Evolutionary conservation across 371 early-diverging fungal species (phyloP).

Genomic region (Mucor saturninus): DNA sequence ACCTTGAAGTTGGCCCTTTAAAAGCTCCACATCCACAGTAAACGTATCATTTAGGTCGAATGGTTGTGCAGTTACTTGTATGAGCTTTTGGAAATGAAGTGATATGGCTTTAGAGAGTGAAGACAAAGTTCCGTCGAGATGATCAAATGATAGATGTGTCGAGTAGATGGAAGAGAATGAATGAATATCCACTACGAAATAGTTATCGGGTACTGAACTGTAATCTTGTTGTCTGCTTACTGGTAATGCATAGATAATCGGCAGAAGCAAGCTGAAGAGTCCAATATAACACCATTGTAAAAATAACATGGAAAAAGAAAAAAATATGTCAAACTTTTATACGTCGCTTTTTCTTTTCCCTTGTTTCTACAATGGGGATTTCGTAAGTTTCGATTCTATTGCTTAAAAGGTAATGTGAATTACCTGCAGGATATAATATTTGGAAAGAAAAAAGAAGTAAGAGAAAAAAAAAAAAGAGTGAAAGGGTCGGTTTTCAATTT

Average conservation of each 20-base stretch:
- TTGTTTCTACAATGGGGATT: neutral
- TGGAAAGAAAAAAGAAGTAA: neutral
- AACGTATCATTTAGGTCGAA: slow-evolving; percentile 10
- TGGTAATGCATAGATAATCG: neutral
- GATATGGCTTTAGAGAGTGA: slow-evolving; percentile 37
- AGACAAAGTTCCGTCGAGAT: slow-evolving; percentile 36
- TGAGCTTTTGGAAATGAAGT: slow-evolving; percentile 34
- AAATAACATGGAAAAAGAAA: slow-evolving; percentile 4
- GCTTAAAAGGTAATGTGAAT: neutral
- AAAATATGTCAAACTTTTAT: neutral
- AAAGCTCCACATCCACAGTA: slow-evolving; percentile 36
- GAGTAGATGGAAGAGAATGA: slow-evolving; percentile 35
- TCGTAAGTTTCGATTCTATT: neutral
- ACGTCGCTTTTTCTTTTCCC: no score
- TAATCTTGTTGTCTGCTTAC: neutral
- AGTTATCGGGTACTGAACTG: neutral
- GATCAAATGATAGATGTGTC: slow-evolving; percentile 39
- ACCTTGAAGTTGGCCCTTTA: slow-evolving; percentile 43
- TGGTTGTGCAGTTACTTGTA: slow-evolving; percentile 28
- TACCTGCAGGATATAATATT: no score
- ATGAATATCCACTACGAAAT: slow-evolving; percentile 26
- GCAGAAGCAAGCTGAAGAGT: neutral
- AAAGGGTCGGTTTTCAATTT: neutral
- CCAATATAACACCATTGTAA: slow-evolving; percentile 1
- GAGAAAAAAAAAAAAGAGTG: neutral